These are phyloP conservation scores for Mycena sanguinolenta DNA, from an alignment of 768 basidiomycete genomes.

Conservation along the genomic window DNA sequence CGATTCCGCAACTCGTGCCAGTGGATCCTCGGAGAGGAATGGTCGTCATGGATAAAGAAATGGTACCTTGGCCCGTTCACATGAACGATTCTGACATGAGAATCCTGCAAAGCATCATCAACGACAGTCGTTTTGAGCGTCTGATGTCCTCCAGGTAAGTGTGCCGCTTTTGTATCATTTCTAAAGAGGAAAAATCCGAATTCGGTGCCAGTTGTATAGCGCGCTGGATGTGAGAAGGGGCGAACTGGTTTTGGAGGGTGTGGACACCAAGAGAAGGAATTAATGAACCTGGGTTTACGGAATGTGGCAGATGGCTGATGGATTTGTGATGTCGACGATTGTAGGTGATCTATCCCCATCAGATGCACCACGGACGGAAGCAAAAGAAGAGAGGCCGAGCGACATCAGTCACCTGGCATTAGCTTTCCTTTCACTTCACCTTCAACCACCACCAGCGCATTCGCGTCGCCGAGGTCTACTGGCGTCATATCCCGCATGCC, in stretches of 20 bases:
- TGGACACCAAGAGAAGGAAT: neutral
- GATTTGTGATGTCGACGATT: neutral
- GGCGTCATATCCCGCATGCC: slow-evolving; percentile 54
- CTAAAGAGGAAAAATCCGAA: no score
- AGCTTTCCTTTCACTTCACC: neutral
- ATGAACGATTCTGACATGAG: neutral
- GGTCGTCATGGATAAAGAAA: slow-evolving; percentile 19
- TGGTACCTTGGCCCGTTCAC: neutral
- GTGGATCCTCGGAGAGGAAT: no score
- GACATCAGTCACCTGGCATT: neutral
- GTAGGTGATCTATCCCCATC: slow-evolving; percentile 19
- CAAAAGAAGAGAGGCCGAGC: slow-evolving; percentile 2
- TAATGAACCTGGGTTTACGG: neutral
- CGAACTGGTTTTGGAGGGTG: no score
- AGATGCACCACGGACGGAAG: slow-evolving; percentile 2
- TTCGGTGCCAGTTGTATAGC: no score
- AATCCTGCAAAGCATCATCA: neutral
- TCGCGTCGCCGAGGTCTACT: neutral
- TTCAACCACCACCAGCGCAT: slow-evolving; percentile 11
- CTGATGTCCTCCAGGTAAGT: no score
- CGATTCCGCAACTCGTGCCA: neutral
- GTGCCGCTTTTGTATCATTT: no score
- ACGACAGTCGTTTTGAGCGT: no score
- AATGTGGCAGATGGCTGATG: no score
- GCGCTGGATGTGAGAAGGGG: no score